phyloP scores from a whole-genome alignment of 176 grass and related monocot species.

The Musa schizocarpa region DNA sequence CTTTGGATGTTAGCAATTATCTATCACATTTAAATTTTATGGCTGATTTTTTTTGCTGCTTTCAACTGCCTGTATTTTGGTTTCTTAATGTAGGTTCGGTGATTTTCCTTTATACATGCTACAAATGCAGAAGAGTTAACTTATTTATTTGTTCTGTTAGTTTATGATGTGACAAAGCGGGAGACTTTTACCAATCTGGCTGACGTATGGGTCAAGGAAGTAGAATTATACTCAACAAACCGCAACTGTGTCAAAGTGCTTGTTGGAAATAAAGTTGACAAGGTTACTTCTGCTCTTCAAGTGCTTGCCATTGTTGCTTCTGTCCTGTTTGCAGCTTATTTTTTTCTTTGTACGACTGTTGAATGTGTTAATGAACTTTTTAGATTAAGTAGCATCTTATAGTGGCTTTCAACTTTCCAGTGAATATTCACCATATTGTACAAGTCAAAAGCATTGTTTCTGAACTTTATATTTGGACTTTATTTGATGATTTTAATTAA shows the following conservation, averaged over 20 bases:
- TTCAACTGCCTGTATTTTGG: neutral
- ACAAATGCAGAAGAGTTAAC: neutral
- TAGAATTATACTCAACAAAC: conserved; percentile 76
- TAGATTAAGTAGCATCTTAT: neutral
- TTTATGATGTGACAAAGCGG: conserved; percentile 91
- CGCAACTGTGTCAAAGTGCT: conserved; percentile 83
- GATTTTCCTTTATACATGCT: neutral
- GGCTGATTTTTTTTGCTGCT: no score
- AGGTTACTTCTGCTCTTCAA: conserved; percentile 40
- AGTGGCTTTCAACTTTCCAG: neutral
- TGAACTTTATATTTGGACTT: neutral
- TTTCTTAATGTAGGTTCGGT: neutral
- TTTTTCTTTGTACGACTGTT: neutral
- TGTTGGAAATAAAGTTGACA: conserved; percentile 95
- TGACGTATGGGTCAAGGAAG: conserved; percentile 93
- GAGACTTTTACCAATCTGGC: conserved; percentile 85
- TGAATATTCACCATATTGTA: neutral
- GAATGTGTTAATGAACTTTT: neutral
- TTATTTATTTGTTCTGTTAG: conserved; percentile 41
- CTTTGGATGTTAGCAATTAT: no score
- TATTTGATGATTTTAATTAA: neutral
- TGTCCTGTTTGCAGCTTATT: neutral
- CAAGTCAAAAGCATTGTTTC: no score
- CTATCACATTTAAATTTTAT: no score
- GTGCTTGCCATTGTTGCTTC: neutral